phyloP scores from a whole-genome alignment of 169 alveolate species.

The Plasmodium ovale region DNA sequence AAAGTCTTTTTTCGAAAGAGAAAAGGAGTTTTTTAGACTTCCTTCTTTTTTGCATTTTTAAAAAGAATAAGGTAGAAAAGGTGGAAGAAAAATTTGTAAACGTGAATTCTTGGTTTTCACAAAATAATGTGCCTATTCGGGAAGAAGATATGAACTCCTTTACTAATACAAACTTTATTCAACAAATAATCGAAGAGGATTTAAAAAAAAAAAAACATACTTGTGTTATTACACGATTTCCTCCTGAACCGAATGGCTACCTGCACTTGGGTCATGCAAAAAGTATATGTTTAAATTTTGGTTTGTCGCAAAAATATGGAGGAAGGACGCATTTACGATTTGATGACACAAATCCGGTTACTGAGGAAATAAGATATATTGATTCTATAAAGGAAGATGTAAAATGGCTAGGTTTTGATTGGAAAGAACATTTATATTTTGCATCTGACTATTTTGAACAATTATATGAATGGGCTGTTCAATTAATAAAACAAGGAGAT shows the following conservation, averaged over 20 bases:
- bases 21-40: conserved; percentile 18
- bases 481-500: conserved; percentile 94
- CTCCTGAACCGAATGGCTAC: conserved; percentile 99
- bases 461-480: conserved; percentile 96
- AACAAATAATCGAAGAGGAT: conserved; percentile 88
- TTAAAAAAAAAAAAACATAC: conserved; percentile 83
- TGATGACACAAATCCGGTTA: conserved; percentile 99
- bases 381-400: conserved; percentile 94
- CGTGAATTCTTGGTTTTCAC: conserved; percentile 19
- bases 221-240: conserved; percentile 96
- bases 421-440: conserved; percentile 93
- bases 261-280: conserved; percentile 99
- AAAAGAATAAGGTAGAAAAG: conserved; percentile 12
- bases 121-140: conserved; percentile 5
- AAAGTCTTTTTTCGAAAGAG: background rate
- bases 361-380: conserved; percentile 96
- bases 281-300: conserved; percentile 97
- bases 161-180: conserved; percentile 82
- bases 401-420: conserved; percentile 97
- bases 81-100: background rate
- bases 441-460: conserved; percentile 98
- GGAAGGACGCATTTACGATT: conserved; percentile 97
- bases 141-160: conserved; percentile 22
- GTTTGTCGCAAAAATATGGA: conserved; percentile 92
- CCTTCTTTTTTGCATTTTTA: conserved; percentile 36